Evolutionary conservation across 805 yeast species (phyloP), one percentile per base, ranked within the genome.

Genomic region (Wickerhamiella galacta): DNA sequence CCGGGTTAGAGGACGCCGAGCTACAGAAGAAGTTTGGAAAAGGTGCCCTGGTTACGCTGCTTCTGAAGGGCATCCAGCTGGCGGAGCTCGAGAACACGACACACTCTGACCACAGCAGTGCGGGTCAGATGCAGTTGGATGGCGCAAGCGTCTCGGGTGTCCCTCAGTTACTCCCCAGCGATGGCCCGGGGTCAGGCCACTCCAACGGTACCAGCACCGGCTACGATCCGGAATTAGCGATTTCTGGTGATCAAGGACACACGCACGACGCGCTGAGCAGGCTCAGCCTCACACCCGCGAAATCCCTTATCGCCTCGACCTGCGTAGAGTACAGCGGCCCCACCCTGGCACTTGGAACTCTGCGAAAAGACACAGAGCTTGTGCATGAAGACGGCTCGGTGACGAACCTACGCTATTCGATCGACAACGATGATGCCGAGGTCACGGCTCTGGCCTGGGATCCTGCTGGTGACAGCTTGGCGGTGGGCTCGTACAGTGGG

Each of bases 1-100:
- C 78, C 8, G 62, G 69, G 39, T 61, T 63, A 15, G 65, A 68
- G 39, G 93, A 72, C 29, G 51, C 52, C 3, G 56, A 57, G 34
- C 63, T 67, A 39, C 59, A 67, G 1, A 57, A 57, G 6, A 56
- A 59, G 30, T 68, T 80, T 15, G 78, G 81, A n/a, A 63, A 77
- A 3, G 95, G 95, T 1, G 69, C 79, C 43, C 59, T 87, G 20
- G 93, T 87, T 9, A 70, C 70, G 46, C 57, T 87, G 27, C 74
- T 87, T 0, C 95, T 87, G 45, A 78, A 73, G 50, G 96, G 96
- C 2, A 69, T 85, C 12, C 62, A 83, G 30, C 80, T 75, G 49
- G 58, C 73, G n/a, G 70, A 79, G 39, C 69, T 76, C 14, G 85
- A 80, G 47, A 18, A 15, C 2, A 20, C 26, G 63, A 20, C 19